Evolutionary conservation across 305 asterid genomes (phyloP).

Genomic region (Fraxinus floribunda): DNA sequence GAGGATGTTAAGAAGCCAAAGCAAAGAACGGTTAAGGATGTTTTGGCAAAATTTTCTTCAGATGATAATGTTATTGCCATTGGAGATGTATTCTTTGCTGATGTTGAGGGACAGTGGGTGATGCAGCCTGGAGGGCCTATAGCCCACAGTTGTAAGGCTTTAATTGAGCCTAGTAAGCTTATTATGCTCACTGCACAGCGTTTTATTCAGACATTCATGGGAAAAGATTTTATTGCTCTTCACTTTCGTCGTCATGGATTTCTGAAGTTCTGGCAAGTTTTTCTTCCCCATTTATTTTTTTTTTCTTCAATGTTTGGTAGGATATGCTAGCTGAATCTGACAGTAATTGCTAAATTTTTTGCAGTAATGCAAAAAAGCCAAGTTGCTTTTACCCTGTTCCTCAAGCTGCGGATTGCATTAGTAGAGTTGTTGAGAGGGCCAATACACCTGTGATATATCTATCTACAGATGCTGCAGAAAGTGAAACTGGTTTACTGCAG

Average conservation of each 20-base stretch:
- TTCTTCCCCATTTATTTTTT: not conserved
- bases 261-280: constrained; percentile 84
- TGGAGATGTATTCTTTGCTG: constrained; percentile 95
- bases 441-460: constrained; percentile 82
- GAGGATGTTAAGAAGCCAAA: constrained; percentile 93
- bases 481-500: constrained; percentile 89
- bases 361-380: constrained; percentile 82
- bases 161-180: constrained; percentile 88
- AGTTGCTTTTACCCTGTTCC: constrained; percentile 98
- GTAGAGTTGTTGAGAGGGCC: constrained; percentile 69
- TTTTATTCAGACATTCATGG: constrained; percentile 88
- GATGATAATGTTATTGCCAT: constrained; percentile 73
- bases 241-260: constrained; percentile 97
- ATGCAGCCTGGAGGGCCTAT: constrained; percentile 98
- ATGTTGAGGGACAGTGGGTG: constrained; percentile 83
- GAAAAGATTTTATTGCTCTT: constrained; percentile 77
- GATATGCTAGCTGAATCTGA: not conserved
- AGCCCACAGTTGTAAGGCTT: constrained; percentile 74
- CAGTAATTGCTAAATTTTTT: constrained; percentile 13
- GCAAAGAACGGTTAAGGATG: constrained; percentile 59
- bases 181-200: constrained; percentile 94
- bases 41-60: constrained; percentile 58
- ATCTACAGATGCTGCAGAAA: constrained; percentile 91
- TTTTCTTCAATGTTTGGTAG: not conserved
- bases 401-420: constrained; percentile 95